Conservation (phyloP, 2,329 filamentous ascomycete genomes). For the Nigrograna mackinnonii region DNA sequence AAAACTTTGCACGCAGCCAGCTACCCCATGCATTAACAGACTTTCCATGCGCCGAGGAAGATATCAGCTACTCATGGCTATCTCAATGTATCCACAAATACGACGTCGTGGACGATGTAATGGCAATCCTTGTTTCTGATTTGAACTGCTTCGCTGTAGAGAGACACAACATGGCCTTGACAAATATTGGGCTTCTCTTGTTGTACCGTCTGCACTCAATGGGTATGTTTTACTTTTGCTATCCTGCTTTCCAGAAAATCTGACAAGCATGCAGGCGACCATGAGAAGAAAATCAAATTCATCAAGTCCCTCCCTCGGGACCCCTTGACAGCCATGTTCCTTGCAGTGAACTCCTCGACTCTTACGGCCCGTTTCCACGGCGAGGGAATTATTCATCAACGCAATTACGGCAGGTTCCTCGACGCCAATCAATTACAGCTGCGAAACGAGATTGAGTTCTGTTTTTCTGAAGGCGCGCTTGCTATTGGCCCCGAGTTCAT, state of each 20-base stretch:
- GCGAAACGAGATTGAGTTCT: constrained; percentile 32
- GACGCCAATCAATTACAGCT: constrained; percentile 29
- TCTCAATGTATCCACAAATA: constrained; percentile 29
- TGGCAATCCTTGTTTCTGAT: constrained; percentile 27
- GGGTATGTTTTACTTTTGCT: constrained; percentile 11
- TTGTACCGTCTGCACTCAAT: constrained; percentile 21
- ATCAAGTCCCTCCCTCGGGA: constrained; percentile 25
- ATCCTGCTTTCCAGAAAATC: background rate
- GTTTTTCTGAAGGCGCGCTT: constrained; percentile 30
- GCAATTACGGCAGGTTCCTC: constrained; percentile 31
- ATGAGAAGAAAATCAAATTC: constrained; percentile 15
- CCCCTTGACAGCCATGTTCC: constrained; percentile 29
- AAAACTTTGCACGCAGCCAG: constrained; percentile 23
- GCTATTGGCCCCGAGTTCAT: constrained; percentile 28
- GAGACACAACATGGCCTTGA: constrained; percentile 26
- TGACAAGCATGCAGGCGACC: background rate
- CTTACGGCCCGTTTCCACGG: constrained; percentile 34
- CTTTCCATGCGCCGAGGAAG: constrained; percentile 18
- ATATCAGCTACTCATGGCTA: constrained; percentile 25
- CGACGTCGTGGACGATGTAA: constrained; percentile 33
- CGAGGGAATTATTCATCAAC: constrained; percentile 34
- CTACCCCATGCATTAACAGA: constrained; percentile 30
- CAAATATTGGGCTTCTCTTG: constrained; percentile 29
- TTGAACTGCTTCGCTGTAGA: constrained; percentile 28
- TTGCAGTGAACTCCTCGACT: constrained; percentile 27